Evolutionary conservation across 257 asterid species (phyloP), one percentile per base, ranked within the genome.

Genomic region (Ophiorrhiza pumila): DNA sequence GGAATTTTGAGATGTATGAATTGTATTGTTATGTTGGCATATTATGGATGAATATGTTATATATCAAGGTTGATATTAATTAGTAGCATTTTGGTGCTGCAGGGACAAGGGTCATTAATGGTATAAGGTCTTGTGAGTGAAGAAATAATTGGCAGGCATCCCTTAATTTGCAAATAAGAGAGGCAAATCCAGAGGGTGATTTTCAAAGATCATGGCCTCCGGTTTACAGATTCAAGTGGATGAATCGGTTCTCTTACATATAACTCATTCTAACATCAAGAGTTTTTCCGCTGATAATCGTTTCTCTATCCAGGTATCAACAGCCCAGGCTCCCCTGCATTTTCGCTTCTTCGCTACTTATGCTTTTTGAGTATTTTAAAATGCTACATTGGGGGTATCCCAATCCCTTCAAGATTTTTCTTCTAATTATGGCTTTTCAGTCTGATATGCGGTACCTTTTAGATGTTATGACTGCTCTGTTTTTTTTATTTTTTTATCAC

Each of bases 221-320:
- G 80, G 80, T 76, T 74, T 90, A 64, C 96, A 90, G 53, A 77
- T 94, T 69, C 79, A 80, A 56, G 96, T 86, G 29, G 97, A 93
- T 76, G 97, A 91, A 27, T 88, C 95, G 3, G 90, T 94, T 77
- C 85, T 83, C 53, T 64, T 91, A 76, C 88, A 84, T 1, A 77
- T 88, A 60, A 88, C 97, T 56, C 98, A 94, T 77, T 87, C 95
- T 60, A 94, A 94, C 86, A 87, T 94, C 81, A 94, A 94, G 87
- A 91, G 86, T 45, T 91, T 94, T 81, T 82, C 90, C 23, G 68
- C 96, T 35, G 93, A 91, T 79, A 74, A 85, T 45, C 91, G 91
- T 14, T 90, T 91, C 73, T 89, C 96, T 69, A 84, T 82, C 52
- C 93, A 89, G 85, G 98, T 91, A 66, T 15, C 70, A 41, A 42